Percentiles rank a stretch among this genome's conserved stretches.
Evolutionary conservation across 1,284 basidiomycete genomes (phyloP).

Genomic region (Ganoderma leucocontextum): DNA sequence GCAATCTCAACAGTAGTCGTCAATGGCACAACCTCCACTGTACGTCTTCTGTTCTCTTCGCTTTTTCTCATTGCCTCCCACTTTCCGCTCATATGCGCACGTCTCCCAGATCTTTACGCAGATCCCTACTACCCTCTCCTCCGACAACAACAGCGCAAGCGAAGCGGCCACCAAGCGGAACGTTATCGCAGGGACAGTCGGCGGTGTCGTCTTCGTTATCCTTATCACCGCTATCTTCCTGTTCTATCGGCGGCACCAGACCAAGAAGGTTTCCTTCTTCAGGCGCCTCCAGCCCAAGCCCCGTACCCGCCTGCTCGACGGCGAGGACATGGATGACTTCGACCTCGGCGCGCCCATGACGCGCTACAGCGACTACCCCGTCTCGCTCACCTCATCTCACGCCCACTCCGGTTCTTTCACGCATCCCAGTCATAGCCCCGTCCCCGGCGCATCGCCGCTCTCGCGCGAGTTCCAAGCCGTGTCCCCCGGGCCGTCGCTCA

Average conservation of each 20-base stretch:
- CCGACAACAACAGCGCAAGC: not conserved
- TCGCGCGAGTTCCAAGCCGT: conserved; percentile 21
- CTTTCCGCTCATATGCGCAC: not conserved
- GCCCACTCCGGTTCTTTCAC: conserved; percentile 19
- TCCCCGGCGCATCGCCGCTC: conserved; percentile 22
- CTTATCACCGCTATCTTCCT: conserved; percentile 50
- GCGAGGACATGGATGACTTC: conserved; percentile 56
- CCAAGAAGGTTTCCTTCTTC: conserved; percentile 51
- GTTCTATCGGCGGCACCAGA: conserved; percentile 50
- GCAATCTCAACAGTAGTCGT: conserved; percentile 29
- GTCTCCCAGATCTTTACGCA: conserved; percentile 21
- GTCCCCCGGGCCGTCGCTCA: conserved; percentile 21
- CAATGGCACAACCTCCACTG: conserved; percentile 28
- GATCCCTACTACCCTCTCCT: conserved; percentile 33
- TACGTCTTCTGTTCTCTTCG: conserved; percentile 9
- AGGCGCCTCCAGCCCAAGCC: conserved; percentile 46
- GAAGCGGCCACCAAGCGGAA: conserved; percentile 42
- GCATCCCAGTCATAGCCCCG: conserved; percentile 7
- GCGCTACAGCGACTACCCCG: conserved; percentile 43
- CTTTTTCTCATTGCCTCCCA: not conserved
- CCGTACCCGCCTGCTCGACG: conserved; percentile 51
- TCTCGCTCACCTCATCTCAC: conserved; percentile 34
- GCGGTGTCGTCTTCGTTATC: conserved; percentile 50
- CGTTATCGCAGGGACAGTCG: conserved; percentile 57
- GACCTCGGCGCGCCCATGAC: conserved; percentile 40